phyloP scores from a whole-genome alignment of 1,139 yeast genomes.

The Meyerozyma smithsonii region DNA sequence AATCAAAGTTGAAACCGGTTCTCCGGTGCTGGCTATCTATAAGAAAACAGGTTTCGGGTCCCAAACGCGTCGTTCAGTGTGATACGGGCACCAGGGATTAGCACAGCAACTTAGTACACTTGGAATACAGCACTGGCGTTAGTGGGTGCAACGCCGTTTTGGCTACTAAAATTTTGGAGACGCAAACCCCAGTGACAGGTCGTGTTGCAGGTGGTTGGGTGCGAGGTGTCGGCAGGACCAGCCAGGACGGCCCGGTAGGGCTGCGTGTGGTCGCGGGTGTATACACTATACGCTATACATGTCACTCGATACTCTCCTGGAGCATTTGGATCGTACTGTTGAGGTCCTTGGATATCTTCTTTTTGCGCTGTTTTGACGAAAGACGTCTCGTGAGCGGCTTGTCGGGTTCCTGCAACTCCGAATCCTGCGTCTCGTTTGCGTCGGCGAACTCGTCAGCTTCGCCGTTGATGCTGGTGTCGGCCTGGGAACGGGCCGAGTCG shows the following conservation, averaged over 20 bases:
- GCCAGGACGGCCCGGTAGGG: neutral
- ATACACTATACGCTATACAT: neutral
- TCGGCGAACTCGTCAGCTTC: conserved; percentile 1
- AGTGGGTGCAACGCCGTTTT: too few relatives aligned
- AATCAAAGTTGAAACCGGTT: neutral
- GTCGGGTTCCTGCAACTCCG: too few relatives aligned
- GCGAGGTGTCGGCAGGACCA: neutral
- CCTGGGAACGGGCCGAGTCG: neutral
- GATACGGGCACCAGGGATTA: too few relatives aligned
- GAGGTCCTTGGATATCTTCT: conserved; percentile 29
- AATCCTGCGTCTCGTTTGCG: neutral
- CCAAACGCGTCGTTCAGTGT: too few relatives aligned
- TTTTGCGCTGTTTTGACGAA: conserved; percentile 15
- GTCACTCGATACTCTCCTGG: conserved; percentile 29
- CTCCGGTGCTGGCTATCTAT: neutral
- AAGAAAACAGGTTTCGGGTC: too few relatives aligned
- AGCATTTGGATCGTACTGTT: conserved; percentile 39
- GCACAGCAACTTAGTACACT: too few relatives aligned
- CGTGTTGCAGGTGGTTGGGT: neutral
- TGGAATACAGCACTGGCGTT: too few relatives aligned
- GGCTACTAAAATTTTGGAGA: neutral
- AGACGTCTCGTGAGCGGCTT: neutral
- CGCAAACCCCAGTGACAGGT: neutral
- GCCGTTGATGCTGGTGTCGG: neutral
- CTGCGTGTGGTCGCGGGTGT: neutral